These are phyloP conservation scores for Myriosclerotinia duriaeana DNA, from an alignment of 2,329 filamentous ascomycete genomes.

Conservation along the genomic window DNA sequence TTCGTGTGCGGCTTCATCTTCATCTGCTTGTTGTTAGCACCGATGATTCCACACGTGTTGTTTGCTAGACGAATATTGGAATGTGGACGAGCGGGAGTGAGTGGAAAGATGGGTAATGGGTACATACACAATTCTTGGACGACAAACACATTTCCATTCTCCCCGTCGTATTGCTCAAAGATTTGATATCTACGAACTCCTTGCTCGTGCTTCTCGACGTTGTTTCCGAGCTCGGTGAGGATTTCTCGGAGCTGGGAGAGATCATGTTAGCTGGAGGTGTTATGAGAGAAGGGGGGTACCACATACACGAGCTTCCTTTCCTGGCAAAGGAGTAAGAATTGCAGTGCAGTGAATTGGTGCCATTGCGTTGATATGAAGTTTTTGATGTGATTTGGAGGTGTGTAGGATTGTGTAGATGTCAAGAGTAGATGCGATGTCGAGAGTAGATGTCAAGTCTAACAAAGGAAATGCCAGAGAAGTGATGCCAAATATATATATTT, in stretches of 20 bases:
- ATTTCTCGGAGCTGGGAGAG: conserved; percentile 14
- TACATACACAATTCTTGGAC: conserved; percentile 16
- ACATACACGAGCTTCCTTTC: conserved; percentile 32
- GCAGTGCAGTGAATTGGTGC: conserved; percentile 14
- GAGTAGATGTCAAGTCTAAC: background rate
- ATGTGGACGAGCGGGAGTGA: background rate
- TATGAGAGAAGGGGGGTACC: background rate
- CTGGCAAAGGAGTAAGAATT: conserved; percentile 29
- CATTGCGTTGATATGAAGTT: background rate
- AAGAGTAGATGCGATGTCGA: background rate
- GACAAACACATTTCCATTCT: conserved; percentile 17
- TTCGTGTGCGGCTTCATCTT: background rate
- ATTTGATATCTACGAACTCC: background rate
- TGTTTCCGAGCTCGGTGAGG: background rate
- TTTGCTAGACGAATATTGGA: background rate
- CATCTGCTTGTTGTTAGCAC: background rate
- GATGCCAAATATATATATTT: background rate
- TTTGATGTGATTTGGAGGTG: background rate
- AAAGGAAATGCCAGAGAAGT: background rate
- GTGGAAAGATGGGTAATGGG: background rate
- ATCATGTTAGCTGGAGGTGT: background rate
- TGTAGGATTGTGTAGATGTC: background rate
- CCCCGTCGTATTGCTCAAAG: conserved; percentile 16
- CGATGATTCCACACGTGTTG: background rate
- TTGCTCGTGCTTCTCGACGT: conserved; percentile 9